Evolutionary conservation across 306 rosid species (phyloP).

Genomic region (Urtica urens): DNA sequence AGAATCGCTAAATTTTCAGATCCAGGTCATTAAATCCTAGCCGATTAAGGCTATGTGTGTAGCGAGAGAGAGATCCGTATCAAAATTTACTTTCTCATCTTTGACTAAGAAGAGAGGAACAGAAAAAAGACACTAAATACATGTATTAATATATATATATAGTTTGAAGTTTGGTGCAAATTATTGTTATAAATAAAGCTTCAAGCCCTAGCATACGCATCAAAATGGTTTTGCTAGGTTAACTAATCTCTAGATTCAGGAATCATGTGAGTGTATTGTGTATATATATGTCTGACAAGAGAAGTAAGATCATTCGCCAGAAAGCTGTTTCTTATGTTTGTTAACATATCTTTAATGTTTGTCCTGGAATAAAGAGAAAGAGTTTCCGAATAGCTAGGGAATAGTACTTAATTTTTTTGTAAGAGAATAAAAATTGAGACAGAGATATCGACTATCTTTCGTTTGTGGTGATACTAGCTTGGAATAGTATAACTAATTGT

Average conservation of each 20-base stretch:
- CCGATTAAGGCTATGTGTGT: neutral
- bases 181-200: neutral
- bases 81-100: slow-evolving; percentile 22
- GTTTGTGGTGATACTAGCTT: no score
- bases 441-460: no score
- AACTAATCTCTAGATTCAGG: no score
- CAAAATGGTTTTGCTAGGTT: neutral
- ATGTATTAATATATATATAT: neutral
- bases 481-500: no score
- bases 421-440: no score
- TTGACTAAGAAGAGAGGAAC: neutral
- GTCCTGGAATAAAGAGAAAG: no score
- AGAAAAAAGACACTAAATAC: neutral
- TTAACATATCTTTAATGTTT: neutral
- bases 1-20: slow-evolving; percentile 25
- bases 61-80: slow-evolving; percentile 16
- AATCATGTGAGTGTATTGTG: neutral
- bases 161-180: neutral
- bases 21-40: slow-evolving; percentile 18
- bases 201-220: neutral
- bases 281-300: neutral
- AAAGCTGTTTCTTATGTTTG: neutral
- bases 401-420: no score
- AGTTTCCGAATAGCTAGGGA: no score
- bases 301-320: neutral